Evolutionary conservation across 768 basidiomycete species (phyloP).

Genomic region (Melanogaster broomeanus): DNA sequence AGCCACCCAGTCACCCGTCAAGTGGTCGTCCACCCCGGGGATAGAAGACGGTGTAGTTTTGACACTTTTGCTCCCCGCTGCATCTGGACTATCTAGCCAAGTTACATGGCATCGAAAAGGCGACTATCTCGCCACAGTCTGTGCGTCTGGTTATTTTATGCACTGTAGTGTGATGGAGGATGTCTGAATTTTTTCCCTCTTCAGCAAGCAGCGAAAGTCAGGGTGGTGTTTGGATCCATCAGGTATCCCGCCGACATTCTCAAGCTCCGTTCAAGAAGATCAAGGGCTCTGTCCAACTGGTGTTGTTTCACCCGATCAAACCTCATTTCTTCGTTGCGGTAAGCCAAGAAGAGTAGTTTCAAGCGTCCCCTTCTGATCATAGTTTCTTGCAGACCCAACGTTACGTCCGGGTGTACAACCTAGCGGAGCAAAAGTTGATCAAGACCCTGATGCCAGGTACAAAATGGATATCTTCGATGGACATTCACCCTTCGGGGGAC

Average conservation of each 20-base stretch:
- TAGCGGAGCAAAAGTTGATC: constrained; percentile 88
- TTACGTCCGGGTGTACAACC: constrained; percentile 93
- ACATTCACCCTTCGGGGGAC: constrained; percentile 93
- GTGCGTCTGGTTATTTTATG: constrained; percentile 57
- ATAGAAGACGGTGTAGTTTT: constrained; percentile 59
- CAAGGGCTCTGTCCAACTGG: constrained; percentile 86
- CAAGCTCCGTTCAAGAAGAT: constrained; percentile 98
- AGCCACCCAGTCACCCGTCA: constrained; percentile 60
- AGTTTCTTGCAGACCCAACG: constrained; percentile 76
- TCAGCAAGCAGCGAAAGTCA: constrained; percentile 69
- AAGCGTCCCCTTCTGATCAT: constrained; percentile 12
- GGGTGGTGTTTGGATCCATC: constrained; percentile 94
- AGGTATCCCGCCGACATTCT: constrained; percentile 89
- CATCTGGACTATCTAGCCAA: constrained; percentile 75
- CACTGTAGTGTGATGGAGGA: neutral
- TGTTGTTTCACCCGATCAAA: constrained; percentile 92
- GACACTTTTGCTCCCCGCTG: constrained; percentile 59
- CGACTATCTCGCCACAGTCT: constrained; percentile 94
- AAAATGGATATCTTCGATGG: constrained; percentile 97
- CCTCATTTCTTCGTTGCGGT: constrained; percentile 98
- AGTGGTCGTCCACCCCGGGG: constrained; percentile 60
- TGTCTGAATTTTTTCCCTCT: constrained; percentile 12
- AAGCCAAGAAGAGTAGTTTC: constrained; percentile 34
- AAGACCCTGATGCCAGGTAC: constrained; percentile 96
- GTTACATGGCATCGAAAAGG: constrained; percentile 92